Evolutionary conservation across 257 asterid genomes (phyloP).

Genomic region (Penstemon newberryi): DNA sequence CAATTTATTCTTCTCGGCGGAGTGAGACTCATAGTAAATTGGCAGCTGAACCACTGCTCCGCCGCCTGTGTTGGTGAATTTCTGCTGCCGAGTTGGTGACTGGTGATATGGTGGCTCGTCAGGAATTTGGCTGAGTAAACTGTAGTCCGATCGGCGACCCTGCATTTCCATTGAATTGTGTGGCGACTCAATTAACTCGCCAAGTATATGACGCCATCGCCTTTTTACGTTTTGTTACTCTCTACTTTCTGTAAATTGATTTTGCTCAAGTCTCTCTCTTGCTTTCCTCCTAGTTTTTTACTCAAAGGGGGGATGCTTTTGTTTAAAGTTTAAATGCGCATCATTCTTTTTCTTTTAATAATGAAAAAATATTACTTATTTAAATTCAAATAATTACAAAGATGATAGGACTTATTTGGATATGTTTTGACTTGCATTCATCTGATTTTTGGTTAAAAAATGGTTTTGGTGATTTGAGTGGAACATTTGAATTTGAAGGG

Average conservation of each 20-base stretch:
- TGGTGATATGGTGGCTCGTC: constrained; percentile 55
- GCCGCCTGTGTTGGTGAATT: constrained; percentile 39
- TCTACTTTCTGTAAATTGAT: constrained; percentile 23
- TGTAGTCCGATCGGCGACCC: constrained; percentile 72
- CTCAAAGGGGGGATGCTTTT: constrained; percentile 32
- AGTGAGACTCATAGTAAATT: constrained; percentile 54
- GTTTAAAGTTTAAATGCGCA: not conserved
- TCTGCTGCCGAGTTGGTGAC: constrained; percentile 42
- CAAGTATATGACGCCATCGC: constrained; percentile 48
- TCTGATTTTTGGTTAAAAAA: no score
- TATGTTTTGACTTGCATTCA: no score
- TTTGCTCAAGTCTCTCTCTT: constrained; percentile 27
- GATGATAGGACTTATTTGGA: no score
- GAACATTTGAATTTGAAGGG: no score
- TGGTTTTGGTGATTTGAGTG: no score
- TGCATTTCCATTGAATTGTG: constrained; percentile 68
- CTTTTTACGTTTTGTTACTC: not conserved
- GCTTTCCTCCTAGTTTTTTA: constrained; percentile 29
- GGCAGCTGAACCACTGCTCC: constrained; percentile 37
- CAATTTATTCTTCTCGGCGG: constrained; percentile 55
- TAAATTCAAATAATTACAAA: no score
- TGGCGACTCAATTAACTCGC: constrained; percentile 8
- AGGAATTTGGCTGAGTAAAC: constrained; percentile 64
- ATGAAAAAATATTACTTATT: no score
- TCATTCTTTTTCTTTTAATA: no score